Evolutionary conservation across 202 grass and related monocot species (phyloP).

Genomic region (Musa balbisiana): DNA sequence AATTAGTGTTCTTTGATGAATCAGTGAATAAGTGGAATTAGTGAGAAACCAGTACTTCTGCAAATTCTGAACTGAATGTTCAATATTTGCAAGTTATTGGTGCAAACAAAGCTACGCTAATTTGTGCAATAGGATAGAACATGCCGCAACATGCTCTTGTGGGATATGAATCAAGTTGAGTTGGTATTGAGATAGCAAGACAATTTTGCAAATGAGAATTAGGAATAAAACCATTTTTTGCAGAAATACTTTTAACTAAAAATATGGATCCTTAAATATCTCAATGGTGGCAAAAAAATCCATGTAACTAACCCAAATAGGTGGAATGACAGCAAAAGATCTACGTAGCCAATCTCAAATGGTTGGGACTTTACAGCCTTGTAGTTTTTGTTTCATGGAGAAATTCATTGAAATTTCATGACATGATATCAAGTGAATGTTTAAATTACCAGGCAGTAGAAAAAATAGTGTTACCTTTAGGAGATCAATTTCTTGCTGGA

Average conservation of each 20-base stretch:
- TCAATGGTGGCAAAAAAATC: too few relatives aligned
- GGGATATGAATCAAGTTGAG: neutral
- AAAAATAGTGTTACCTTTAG: constrained; percentile 61
- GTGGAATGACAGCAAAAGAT: too few relatives aligned
- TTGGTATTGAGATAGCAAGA: too few relatives aligned
- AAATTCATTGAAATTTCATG: neutral
- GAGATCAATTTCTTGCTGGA: constrained; percentile 99
- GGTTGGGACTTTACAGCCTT: too few relatives aligned
- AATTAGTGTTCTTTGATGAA: neutral
- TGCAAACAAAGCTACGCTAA: constrained; percentile 1
- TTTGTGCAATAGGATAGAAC: neutral
- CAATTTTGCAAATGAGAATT: too few relatives aligned
- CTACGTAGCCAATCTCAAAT: too few relatives aligned
- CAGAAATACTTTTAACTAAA: neutral
- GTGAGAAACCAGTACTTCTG: too few relatives aligned
- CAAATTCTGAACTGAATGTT: too few relatives aligned
- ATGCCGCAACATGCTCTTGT: neutral
- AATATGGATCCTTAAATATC: too few relatives aligned
- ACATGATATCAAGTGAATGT: neutral
- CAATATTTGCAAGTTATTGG: neutral
- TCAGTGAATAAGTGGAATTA: neutral
- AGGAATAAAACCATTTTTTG: too few relatives aligned
- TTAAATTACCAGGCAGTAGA: neutral
- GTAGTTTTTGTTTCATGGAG: too few relatives aligned
- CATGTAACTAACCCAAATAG: too few relatives aligned